Conservation (phyloP, 148 eudicot species). For the Bassia scoparia region DNA sequence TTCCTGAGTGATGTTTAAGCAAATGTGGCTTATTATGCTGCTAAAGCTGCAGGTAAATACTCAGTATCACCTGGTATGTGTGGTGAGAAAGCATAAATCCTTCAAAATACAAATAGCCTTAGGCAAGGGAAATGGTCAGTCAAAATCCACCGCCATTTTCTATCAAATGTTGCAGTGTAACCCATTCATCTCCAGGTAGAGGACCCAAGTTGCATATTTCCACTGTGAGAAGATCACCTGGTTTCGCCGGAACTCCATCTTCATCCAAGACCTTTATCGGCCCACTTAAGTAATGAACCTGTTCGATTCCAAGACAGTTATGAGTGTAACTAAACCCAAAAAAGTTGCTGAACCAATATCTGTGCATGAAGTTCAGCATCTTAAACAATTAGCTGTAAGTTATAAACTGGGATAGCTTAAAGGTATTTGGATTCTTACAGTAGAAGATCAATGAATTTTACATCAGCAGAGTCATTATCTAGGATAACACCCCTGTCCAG, state of each 20-base stretch:
- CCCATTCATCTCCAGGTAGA: constrained; percentile 94
- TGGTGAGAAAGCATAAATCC: constrained; percentile 85
- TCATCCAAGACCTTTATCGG: constrained; percentile 64
- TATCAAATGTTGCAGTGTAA: constrained; percentile 81
- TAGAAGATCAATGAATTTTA: constrained; percentile 68
- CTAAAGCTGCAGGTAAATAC: not conserved
- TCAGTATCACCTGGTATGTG: constrained; percentile 91
- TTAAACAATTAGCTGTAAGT: not conserved
- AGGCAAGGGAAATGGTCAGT: constrained; percentile 88
- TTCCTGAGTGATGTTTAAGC: too few species aligned
- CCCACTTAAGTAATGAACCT: constrained; percentile 93
- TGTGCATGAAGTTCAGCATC: not conserved
- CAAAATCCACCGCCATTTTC: constrained; percentile 91
- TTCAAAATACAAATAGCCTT: constrained; percentile 97
- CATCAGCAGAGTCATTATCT: constrained; percentile 73
- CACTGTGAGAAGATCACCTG: constrained; percentile 82
- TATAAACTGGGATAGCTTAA: not conserved
- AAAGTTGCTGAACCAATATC: not conserved
- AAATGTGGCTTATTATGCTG: too few species aligned
- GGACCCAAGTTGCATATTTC: constrained; percentile 97
- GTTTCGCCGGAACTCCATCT: constrained; percentile 61
- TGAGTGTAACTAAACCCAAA: not conserved
- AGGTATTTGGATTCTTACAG: constrained; percentile 44
- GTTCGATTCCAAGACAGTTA: constrained; percentile 9
- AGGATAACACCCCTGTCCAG: constrained; percentile 75